phyloP scores from a whole-genome alignment of 345 rosid genomes.

The Jatropha curcas region DNA sequence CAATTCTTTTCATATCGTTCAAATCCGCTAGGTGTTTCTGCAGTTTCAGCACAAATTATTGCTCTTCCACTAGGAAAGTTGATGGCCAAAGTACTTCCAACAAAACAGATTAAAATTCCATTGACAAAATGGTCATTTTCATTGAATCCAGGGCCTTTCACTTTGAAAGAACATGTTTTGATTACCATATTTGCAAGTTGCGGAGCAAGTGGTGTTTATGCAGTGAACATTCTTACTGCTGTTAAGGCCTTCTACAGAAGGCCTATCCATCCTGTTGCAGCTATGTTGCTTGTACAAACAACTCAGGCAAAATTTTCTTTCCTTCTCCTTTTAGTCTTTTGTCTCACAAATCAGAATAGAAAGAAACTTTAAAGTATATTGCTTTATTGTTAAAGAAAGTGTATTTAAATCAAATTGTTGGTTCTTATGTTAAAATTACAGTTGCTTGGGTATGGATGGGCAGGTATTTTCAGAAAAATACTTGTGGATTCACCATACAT shows the following conservation, averaged over 20 bases:
- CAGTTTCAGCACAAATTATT: conserved; percentile 44
- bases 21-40: conserved; percentile 25
- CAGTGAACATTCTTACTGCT: conserved; percentile 24
- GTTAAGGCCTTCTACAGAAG: conserved; percentile 43
- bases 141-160: conserved; percentile 57
- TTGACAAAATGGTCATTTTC: conserved; percentile 47
- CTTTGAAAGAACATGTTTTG: conserved; percentile 47
- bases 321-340: too few relatives aligned
- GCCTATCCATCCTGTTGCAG: conserved; percentile 25
- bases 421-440: conserved; percentile 24
- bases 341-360: too few relatives aligned
- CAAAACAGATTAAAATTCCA: conserved; percentile 20
- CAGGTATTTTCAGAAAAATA: conserved; percentile 63
- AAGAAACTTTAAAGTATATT: too few relatives aligned
- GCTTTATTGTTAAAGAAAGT: too few relatives aligned
- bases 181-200: conserved; percentile 44
- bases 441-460: conserved; percentile 91
- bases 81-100: conserved; percentile 42
- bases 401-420: too few relatives aligned
- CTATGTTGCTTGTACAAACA: conserved; percentile 58
- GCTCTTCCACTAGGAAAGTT: conserved; percentile 44
- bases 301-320: too few relatives aligned
- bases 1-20: conserved; percentile 41
- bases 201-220: conserved; percentile 38
- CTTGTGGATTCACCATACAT: conserved; percentile 78